A percentile compares a stretch with the other conserved stretches of the same genome.
phyloP scores from a whole-genome alignment of 345 rosid species.

The Bruguiera gymnorhiza region DNA sequence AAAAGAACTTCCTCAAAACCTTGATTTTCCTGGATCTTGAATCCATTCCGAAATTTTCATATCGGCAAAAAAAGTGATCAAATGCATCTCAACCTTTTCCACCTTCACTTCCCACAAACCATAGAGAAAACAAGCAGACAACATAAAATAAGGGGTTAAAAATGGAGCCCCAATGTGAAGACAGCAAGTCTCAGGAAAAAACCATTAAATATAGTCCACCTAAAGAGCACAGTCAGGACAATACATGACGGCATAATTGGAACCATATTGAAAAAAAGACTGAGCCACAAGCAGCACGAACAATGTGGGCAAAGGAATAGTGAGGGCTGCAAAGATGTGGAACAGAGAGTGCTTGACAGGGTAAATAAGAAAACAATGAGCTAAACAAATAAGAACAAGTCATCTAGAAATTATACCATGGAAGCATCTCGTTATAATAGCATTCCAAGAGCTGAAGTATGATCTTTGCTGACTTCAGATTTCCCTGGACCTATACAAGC shows the following conservation, averaged over 20 bases:
- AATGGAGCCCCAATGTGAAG: no score
- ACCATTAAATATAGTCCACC: no score
- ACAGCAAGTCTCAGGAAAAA: no score
- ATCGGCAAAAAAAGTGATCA: not conserved
- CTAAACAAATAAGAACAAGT: constrained; percentile 9
- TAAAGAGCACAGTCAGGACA: not conserved
- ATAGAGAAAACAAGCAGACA: no score
- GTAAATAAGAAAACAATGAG: constrained; percentile 12
- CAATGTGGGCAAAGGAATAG: no score
- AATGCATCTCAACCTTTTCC: not conserved
- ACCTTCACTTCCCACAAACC: not conserved
- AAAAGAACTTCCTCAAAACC: constrained; percentile 52
- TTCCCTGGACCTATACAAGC: constrained; percentile 54
- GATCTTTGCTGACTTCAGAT: constrained; percentile 40
- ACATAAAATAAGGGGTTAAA: no score
- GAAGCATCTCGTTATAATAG: constrained; percentile 59
- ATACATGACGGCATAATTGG: not conserved
- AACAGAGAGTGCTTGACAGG: not conserved
- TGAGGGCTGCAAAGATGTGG: not conserved
- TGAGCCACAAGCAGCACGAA: no score
- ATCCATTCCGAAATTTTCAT: constrained; percentile 12
- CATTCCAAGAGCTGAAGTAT: constrained; percentile 66
- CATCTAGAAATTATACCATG: constrained; percentile 55
- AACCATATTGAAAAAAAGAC: not conserved
- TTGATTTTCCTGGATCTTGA: constrained; percentile 56